A percentile compares a stretch with the other conserved stretches of the same genome.
These are phyloP conservation scores for Carex parvula DNA, from an alignment of 176 grass and related monocot genomes.

Conservation along the genomic window DNA sequence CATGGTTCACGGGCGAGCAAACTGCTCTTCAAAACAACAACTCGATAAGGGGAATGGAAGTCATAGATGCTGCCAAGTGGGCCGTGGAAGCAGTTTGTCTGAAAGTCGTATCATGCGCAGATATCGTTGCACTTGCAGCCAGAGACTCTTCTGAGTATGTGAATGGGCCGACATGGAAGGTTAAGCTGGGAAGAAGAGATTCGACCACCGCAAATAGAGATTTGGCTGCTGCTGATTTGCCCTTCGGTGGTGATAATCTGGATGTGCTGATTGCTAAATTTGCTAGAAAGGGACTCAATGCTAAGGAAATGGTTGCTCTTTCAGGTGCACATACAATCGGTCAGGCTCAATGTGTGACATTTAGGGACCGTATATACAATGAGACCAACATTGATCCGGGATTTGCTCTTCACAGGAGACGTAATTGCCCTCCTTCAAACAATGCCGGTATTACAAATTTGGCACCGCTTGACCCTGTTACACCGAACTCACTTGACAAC, in stretches of 20 bases:
- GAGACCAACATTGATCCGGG: constrained; percentile 28
- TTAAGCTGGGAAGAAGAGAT: constrained; percentile 35
- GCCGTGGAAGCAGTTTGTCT: too few relatives aligned
- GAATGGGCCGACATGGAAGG: constrained; percentile 38
- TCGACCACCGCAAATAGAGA: constrained; percentile 26
- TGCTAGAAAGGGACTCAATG: constrained; percentile 34
- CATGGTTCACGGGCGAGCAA: too few relatives aligned
- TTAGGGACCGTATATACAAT: constrained; percentile 35
- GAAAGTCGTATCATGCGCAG: too few relatives aligned
- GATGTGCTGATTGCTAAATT: constrained; percentile 34
- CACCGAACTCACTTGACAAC: constrained; percentile 44
- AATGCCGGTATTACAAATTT: constrained; percentile 12
- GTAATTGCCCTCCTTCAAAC: constrained; percentile 13
- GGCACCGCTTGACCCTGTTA: constrained; percentile 36
- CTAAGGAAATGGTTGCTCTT: constrained; percentile 55
- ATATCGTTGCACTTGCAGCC: neutral
- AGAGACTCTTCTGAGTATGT: constrained; percentile 23
- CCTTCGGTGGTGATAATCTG: constrained; percentile 13
- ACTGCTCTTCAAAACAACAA: too few relatives aligned
- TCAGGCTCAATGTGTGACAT: constrained; percentile 35
- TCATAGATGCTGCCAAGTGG: too few relatives aligned
- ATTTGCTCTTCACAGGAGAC: constrained; percentile 24
- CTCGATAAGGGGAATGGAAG: too few relatives aligned
- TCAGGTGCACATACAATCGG: constrained; percentile 61
- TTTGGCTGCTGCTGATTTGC: constrained; percentile 38